Conservation (phyloP, 257 asterid species). For the Solanum pinnatisectum region DNA sequence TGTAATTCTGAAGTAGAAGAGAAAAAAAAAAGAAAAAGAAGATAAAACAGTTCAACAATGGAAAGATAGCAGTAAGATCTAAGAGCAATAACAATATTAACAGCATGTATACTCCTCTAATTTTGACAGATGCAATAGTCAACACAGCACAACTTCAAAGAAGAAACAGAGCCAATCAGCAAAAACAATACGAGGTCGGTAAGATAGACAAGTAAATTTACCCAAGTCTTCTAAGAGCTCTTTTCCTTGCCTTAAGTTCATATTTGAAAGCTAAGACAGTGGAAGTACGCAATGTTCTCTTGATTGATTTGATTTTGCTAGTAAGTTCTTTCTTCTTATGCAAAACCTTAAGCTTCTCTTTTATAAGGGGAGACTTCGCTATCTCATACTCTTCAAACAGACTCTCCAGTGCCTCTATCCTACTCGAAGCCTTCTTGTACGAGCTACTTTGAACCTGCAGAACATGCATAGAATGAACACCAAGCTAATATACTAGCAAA, state of each 20-base stretch:
- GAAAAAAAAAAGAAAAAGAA: background rate
- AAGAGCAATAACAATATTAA: background rate
- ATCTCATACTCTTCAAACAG: conserved; percentile 80
- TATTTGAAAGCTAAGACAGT: conserved; percentile 89
- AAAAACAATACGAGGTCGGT: background rate
- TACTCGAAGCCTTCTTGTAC: conserved; percentile 68
- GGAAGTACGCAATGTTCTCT: conserved; percentile 68
- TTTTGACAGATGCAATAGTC: background rate
- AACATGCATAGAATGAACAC: conserved; percentile 3
- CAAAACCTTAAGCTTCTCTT: conserved; percentile 78
- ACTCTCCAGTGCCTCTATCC: conserved; percentile 86
- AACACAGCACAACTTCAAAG: background rate
- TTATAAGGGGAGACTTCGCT: conserved; percentile 76
- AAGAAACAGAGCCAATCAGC: background rate
- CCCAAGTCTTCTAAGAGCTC: conserved; percentile 90
- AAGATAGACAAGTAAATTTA: conserved; percentile 13
- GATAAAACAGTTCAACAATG: background rate
- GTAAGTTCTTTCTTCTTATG: conserved; percentile 80
- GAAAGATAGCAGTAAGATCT: background rate
- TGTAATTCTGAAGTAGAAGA: background rate
- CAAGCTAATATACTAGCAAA: background rate
- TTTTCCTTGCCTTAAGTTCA: conserved; percentile 93
- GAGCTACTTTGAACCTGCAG: conserved; percentile 80
- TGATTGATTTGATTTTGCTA: conserved; percentile 64
- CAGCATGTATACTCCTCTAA: background rate